Evolutionary conservation across 1,284 basidiomycete genomes (phyloP), one percentile per base, ranked within the genome.

Genomic region (Chalciporus sp.): DNA sequence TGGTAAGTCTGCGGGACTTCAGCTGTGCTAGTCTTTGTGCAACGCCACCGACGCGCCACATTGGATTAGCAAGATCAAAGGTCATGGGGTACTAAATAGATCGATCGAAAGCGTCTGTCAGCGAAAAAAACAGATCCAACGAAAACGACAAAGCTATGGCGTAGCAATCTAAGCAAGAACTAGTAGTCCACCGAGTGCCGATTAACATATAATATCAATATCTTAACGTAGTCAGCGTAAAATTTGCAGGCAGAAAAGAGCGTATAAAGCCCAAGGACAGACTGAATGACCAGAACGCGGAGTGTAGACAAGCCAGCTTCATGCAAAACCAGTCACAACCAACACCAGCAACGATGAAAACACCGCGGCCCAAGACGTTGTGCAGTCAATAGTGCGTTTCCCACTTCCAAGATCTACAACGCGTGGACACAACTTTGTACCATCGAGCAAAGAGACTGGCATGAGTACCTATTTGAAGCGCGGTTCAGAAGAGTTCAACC

Each of bases 391-490:
- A 23, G 7, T 12, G 10, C 23, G 48, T 16, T 20, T 29, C n/a
- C 56, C 29, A 31, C 51, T 42, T 27, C 53, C 60, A 16, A 62
- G n/a, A 23, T 49, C 33, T 11, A 12, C 31, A 26, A 43, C 68
- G 23, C 52, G 57, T 4, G 57, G 61, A 44, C 65, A 67, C 12
- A 68, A 11, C 7, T 40, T 47, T 1, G 61, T 55, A 28, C 54
- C 49, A 28, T 45, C 11, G 3, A 67, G 54, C 14, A 53, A 59
- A 17, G 44, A 44, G 39, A 45, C 51, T 8, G 67, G 55, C 49
- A 68, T 57, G 48, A 67, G 63, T 3, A 70, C 65, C 68, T 70
- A 39, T 17, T 2, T 43, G 42, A 29, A 49, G 31, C 31, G n/a
- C 35, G 2, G 17, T 17, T 59, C 10, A 17, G 17, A 27, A 3